Evolutionary conservation across 176 grass and related monocot genomes (phyloP).

Genomic region (Carex parvula): DNA sequence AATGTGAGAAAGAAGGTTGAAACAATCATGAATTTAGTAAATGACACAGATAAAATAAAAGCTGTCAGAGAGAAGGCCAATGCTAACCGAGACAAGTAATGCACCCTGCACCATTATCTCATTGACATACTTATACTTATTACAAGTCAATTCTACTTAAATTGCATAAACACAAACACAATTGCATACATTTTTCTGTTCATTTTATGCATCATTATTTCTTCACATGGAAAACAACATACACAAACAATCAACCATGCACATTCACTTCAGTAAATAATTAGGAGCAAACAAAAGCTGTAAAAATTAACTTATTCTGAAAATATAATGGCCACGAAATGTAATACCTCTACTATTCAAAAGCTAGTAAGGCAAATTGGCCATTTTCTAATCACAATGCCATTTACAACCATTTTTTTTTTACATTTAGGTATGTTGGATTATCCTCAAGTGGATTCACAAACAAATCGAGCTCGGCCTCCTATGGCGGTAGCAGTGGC

Average conservation of each 20-base stretch:
- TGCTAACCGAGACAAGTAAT: slow-evolving; percentile 88
- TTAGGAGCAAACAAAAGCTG: neutral
- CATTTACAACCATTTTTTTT: neutral
- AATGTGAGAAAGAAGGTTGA: slow-evolving; percentile 98
- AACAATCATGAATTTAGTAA: slow-evolving; percentile 73
- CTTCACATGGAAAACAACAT: neutral
- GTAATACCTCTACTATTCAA: neutral
- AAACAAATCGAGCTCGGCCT: slow-evolving; percentile 69
- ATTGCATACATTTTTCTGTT: neutral
- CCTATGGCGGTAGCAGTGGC: slow-evolving; percentile 58
- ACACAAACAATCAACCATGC: neutral
- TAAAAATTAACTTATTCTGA: neutral
- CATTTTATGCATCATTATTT: neutral
- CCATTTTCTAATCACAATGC: neutral
- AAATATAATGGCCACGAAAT: neutral
- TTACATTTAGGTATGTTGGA: slow-evolving; percentile 68
- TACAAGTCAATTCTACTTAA: slow-evolving; percentile 3
- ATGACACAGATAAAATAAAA: slow-evolving; percentile 93
- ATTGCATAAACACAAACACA: neutral
- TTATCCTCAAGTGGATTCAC: slow-evolving; percentile 85
- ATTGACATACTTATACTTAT: no score
- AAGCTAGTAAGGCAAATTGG: neutral
- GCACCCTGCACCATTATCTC: neutral
- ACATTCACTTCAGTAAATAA: neutral
- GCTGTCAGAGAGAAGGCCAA: slow-evolving; percentile 82